These are phyloP conservation scores for Botrytis deweyae DNA, from an alignment of 2,329 filamentous ascomycete species.

Conservation along the genomic window DNA sequence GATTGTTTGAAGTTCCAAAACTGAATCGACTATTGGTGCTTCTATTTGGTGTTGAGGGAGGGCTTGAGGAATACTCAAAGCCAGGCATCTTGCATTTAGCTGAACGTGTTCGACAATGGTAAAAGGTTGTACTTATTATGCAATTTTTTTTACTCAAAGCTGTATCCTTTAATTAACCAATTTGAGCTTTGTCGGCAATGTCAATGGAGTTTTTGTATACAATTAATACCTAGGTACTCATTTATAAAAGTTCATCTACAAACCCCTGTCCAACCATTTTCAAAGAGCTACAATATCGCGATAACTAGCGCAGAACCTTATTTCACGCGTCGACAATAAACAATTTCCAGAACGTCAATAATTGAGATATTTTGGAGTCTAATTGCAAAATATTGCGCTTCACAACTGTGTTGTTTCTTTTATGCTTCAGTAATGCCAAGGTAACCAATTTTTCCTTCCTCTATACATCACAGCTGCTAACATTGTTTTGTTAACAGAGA, in stretches of 20 bases:
- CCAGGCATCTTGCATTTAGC: constrained; percentile 27
- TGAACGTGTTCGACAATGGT: background rate
- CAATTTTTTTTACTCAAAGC: background rate
- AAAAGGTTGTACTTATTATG: background rate
- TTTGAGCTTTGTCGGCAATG: constrained; percentile 10
- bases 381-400: constrained; percentile 9
- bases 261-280: constrained; percentile 21
- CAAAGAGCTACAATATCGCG: constrained; percentile 14
- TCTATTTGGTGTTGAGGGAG: constrained; percentile 41
- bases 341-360: constrained; percentile 8
- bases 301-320: constrained; percentile 20
- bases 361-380: background rate
- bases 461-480: constrained; percentile 23
- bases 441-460: constrained; percentile 25
- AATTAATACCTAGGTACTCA: background rate
- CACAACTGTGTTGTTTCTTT: constrained; percentile 13
- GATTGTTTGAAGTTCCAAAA: constrained; percentile 39
- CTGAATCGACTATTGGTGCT: constrained; percentile 32
- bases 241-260: constrained; percentile 12
- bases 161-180: background rate
- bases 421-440: constrained; percentile 40
- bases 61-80: constrained; percentile 37
- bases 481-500: constrained; percentile 57
- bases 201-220: background rate
- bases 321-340: constrained; percentile 20